phyloP scores from a whole-genome alignment of 2,329 filamentous ascomycete genomes.

The Myriangium duriaei region DNA sequence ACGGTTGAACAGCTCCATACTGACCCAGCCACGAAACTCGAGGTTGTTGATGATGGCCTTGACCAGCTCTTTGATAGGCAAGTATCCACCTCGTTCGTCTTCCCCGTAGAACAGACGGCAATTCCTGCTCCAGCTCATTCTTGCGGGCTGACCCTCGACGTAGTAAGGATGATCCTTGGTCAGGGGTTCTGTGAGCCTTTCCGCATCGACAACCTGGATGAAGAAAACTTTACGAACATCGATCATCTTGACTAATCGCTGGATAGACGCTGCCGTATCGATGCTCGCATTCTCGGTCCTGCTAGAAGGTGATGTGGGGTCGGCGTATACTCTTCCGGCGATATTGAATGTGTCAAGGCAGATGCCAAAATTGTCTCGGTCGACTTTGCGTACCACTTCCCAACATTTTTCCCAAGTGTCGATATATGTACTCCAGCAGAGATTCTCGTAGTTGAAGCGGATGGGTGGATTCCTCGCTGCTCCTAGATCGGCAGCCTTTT shows the following conservation, averaged over 20 bases:
- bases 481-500: conserved; percentile 55
- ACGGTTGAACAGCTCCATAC: conserved; percentile 57
- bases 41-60: conserved; percentile 50
- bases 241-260: conserved; percentile 41
- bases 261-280: conserved; percentile 42
- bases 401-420: conserved; percentile 62
- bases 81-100: conserved; percentile 48
- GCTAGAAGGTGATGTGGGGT: conserved; percentile 10
- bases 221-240: conserved; percentile 59
- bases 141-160: conserved; percentile 40
- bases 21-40: conserved; percentile 57
- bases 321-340: conserved; percentile 14
- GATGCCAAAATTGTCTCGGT: conserved; percentile 14
- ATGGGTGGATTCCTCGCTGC: conserved; percentile 42
- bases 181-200: conserved; percentile 47
- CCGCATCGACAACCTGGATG: conserved; percentile 64
- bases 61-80: conserved; percentile 52
- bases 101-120: conserved; percentile 55
- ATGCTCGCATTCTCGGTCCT: conserved; percentile 27
- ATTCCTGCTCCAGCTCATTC: conserved; percentile 67
- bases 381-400: conserved; percentile 45
- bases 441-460: conserved; percentile 59
- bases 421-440: conserved; percentile 59
- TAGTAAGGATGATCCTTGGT: conserved; percentile 43
- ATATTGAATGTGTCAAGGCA: conserved; percentile 16